A percentile compares a stretch with the other conserved stretches of the same genome.
phyloP scores from a whole-genome alignment of 306 rosid genomes.

The Trifolium repens region DNA sequence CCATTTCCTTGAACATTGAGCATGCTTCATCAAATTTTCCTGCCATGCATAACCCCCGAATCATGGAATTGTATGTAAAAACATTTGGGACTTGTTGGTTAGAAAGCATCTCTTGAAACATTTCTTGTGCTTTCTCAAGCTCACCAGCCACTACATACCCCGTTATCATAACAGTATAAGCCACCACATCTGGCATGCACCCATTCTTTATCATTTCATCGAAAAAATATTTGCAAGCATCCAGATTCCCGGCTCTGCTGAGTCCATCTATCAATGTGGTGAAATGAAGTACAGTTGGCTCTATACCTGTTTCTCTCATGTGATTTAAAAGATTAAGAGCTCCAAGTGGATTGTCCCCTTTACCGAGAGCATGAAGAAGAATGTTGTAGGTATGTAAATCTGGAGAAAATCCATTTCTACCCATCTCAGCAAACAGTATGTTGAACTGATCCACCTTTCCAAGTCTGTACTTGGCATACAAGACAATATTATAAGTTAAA shows the following conservation, averaged over 20 bases:
- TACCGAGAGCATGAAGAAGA: constrained; percentile 85
- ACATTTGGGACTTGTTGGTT: constrained; percentile 83
- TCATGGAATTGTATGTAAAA: constrained; percentile 87
- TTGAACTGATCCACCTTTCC: constrained; percentile 84
- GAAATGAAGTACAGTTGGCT: constrained; percentile 85
- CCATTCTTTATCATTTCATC: constrained; percentile 71
- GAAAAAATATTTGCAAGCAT: constrained; percentile 83
- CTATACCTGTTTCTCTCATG: constrained; percentile 80
- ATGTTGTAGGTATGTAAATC: constrained; percentile 88
- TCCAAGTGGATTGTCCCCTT: constrained; percentile 76
- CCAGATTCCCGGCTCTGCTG: constrained; percentile 86
- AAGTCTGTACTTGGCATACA: constrained; percentile 82
- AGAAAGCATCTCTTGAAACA: constrained; percentile 76
- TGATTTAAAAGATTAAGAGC: constrained; percentile 80
- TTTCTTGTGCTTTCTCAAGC: constrained; percentile 73
- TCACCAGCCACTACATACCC: constrained; percentile 81
- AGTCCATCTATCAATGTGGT: constrained; percentile 93
- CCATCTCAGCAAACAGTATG: constrained; percentile 83
- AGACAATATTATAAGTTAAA: constrained; percentile 76
- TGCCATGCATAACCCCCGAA: constrained; percentile 84
- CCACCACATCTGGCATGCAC: constrained; percentile 81
- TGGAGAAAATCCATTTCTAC: constrained; percentile 71
- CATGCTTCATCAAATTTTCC: constrained; percentile 77
- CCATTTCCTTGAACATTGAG: constrained; percentile 84
- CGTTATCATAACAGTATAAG: constrained; percentile 90